These are phyloP conservation scores for Aspergillus caelatus DNA, from an alignment of 2,329 filamentous ascomycete genomes.

Conservation along the genomic window DNA sequence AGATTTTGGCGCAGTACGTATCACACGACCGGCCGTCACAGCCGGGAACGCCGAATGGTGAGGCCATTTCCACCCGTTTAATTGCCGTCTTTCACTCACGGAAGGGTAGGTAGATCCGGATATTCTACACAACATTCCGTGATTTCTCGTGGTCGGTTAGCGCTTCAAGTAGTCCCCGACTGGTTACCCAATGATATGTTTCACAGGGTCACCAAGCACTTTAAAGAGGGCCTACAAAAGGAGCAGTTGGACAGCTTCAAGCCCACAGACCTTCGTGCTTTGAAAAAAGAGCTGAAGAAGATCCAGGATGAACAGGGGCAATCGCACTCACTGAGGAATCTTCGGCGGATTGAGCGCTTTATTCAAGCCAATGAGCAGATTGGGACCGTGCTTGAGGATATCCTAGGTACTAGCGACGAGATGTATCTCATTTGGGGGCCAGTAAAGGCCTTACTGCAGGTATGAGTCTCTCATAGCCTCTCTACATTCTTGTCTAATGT, in stretches of 20 bases:
- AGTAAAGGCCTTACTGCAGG: not conserved
- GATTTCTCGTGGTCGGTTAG: not conserved
- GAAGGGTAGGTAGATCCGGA: not conserved
- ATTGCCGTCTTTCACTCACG: not conserved
- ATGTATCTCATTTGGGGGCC: not conserved
- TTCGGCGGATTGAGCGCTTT: not conserved
- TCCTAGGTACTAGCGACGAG: not conserved
- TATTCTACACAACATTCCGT: not conserved
- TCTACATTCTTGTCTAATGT: not conserved
- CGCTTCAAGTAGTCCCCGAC: not conserved
- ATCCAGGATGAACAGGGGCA: not conserved
- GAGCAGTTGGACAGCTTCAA: not conserved
- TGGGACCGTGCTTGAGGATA: not conserved
- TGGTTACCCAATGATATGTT: not conserved
- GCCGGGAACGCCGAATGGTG: not conserved
- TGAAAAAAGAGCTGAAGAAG: not conserved
- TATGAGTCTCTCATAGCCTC: not conserved
- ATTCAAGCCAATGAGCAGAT: not conserved
- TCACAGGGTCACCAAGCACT: not conserved
- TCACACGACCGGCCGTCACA: not conserved
- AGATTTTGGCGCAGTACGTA: not conserved
- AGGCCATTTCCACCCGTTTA: not conserved
- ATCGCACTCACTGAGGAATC: not conserved
- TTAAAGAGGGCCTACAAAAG: not conserved
- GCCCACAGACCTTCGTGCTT: not conserved